A percentile compares a stretch with the other conserved stretches of the same genome.
These are phyloP conservation scores for Houttuynia cordata DNA, from an alignment of 164 flowering plant genomes.

Conservation along the genomic window DNA sequence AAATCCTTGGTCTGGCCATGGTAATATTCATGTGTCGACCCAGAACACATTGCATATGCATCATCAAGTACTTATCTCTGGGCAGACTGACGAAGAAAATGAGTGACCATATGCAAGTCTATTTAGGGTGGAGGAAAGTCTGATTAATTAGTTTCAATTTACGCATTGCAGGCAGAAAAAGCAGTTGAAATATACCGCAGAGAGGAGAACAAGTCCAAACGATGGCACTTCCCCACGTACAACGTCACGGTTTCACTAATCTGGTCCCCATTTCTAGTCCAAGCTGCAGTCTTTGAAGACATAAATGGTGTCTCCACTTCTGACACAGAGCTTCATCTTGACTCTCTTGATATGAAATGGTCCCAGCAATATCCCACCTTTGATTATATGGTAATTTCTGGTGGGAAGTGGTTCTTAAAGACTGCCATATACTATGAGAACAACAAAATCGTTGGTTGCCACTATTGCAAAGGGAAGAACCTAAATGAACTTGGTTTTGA, in stretches of 20 bases:
- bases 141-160: neutral
- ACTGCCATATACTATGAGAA: conserved; percentile 70
- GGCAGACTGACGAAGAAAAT: no score
- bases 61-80: no score
- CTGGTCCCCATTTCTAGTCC: conserved; percentile 76
- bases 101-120: neutral
- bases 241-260: conserved; percentile 58
- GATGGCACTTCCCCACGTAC: conserved; percentile 66
- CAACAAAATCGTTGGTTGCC: conserved; percentile 58
- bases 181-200: conserved; percentile 68
- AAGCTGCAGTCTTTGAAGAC: conserved; percentile 77
- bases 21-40: no score
- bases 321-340: conserved; percentile 60
- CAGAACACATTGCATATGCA: no score
- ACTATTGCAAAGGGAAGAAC: conserved; percentile 51
- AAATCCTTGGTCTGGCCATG: no score
- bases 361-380: conserved; percentile 27
- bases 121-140: neutral
- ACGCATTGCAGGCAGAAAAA: conserved; percentile 41
- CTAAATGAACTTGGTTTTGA: conserved; percentile 52
- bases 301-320: conserved; percentile 61
- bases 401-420: conserved; percentile 93
- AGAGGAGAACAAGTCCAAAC: conserved; percentile 43
- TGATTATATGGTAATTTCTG: conserved; percentile 61
- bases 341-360: conserved; percentile 65